Evolutionary conservation across 352 stramenopile genomes (phyloP), one percentile per base, ranked within the genome.

Genomic region (Globisporangium okanoganense): DNA sequence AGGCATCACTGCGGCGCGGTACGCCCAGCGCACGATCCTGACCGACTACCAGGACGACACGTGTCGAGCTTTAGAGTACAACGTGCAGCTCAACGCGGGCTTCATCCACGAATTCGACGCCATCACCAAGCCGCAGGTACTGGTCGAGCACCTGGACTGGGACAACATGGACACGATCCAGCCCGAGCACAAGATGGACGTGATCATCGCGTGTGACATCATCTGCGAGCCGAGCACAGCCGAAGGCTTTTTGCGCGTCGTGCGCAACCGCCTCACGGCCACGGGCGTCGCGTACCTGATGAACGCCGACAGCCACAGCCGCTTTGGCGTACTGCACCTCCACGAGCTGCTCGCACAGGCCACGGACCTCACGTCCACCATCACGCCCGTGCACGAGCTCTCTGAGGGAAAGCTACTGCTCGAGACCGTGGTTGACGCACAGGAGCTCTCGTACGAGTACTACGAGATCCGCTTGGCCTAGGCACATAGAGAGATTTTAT

Each of bases 41-140:
- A 95, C 86, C 6, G 86, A 95, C 62, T 95, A 94, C 64, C 86
- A 95, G 60, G 70, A 82, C 14, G 86, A 95, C 55, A 95, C 86
- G 12, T 90, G 82, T 48, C 66, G 69, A 8, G 84, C 86, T 0
- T 67, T 95, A 16, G 65, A 76, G 65, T 93, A 94, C 71, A 95
- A 95, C 59, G 74, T 91, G 8, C 66, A 76, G 27, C 73, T 95
- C 1, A 95, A 95, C 69, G 73, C 67, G 20, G 62, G 58, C 7
- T 94, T 94, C 58, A 92, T 70, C 3, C 82, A 92, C 62, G 79
- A 78, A 31, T 74, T 88, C 22, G 78, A 90, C 8, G 33, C n/a
- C 24, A 54, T 36, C 27, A 53, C 64, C 3, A 91, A 88, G 41
- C 70, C 79, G 0, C 64, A 75, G n/a, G 78, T 89, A 3, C 56